Evolutionary conservation across 2,329 filamentous ascomycete genomes (phyloP), one percentile per base, ranked within the genome.

Genomic region (Sarocladium kiliense): DNA sequence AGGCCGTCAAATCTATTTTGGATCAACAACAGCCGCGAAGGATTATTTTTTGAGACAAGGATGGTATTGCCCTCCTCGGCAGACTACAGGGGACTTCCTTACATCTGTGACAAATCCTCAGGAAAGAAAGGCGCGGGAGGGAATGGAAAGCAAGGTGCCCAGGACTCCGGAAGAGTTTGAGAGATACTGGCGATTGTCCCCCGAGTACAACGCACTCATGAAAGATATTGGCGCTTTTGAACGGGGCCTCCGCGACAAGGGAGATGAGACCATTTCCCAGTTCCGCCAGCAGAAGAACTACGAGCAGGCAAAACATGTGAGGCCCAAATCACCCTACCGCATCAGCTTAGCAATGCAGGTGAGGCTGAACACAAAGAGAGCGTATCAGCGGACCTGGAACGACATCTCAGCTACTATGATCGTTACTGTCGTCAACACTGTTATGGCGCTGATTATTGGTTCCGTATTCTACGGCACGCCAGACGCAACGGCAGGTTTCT

Each of bases 1-100:
- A 64, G 89, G 89, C 1, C 79, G 85, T 0, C 81, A 92, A 64
- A 92, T 92, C 58, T 93, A 84, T 71, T 92, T 86, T 59, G 89
- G 89, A 0, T 79, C 81, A 0, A 80, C 83, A 0, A 65, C 62
- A 6, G 66, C 74, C 2, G 88, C 88, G 0, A 84, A 79, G 62
- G 66, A 66, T 0, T 91, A 84, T 68, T 91, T 92, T 58, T 80
- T 84, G 61, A 71, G 78, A 12, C 81, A 87, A 68, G 88, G 88
- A 39, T 92, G 82, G 77, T 66, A 78, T 32, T 89, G 86, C 61
- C 85, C 85, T 0, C 68, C 77, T 2, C 78, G 87, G 2, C 85
- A 89, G 64, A 89, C 85, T 0, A 86, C 81, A 0, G 83, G 79
- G 1, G 87, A 89, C 62, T 89, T 89, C 63, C 71, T 89, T 10